Base-by-base conservation (phyloP, 352 stramenopile species). In the Globisporangium viniferum region DNA sequence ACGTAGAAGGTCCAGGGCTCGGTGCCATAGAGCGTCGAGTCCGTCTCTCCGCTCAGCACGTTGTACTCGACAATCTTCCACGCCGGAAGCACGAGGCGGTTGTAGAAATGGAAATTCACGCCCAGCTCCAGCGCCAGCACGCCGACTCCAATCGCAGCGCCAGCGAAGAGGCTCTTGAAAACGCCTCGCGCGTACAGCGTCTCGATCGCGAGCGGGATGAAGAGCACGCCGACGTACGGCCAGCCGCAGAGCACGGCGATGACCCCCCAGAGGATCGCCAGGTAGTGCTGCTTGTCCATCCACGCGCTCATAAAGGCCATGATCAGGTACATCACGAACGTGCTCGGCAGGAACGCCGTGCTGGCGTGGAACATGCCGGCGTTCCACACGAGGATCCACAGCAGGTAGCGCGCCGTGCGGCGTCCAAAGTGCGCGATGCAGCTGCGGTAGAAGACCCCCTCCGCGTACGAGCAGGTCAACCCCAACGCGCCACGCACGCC, bases 51-150 rank as follows among this genome's bases (percentile, higher is more conserved):
- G 49, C 83, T 92, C 49, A 97, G 73, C 53, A 97, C 92, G 76
- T 99, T 99, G 81, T 99, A 99, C 5, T 88, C 67, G 20, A 99
- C 82, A 61, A 99, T 98, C 73, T 99, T 98, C 80, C 87, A 94
- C 46, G 86, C 90, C 6, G 97, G 92, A 10, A 97, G 67, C 56
- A 94, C 81, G 63, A 84, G 66, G 6, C 91, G 58, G 78, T 85
- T 67, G 78, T 91, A 89, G 72, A 78, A 90, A 48, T 91, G 78
- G 62, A 95, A 98, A 59, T 97, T 91, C 44, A 88, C 68, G 24
- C 79, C 74, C 71, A 95, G 12, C 55, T 99, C 95, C 5, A 97
- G 70, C 4, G 75, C 62, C 22, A 98, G 72, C 18, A 98, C 85
- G 15, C 70, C 60, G 5, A 55, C 69, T 48, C 92, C 87, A 44